These are phyloP conservation scores for Picea sitchensis DNA, from an alignment of 75 land plant genomes.

Conservation along the genomic window DNA sequence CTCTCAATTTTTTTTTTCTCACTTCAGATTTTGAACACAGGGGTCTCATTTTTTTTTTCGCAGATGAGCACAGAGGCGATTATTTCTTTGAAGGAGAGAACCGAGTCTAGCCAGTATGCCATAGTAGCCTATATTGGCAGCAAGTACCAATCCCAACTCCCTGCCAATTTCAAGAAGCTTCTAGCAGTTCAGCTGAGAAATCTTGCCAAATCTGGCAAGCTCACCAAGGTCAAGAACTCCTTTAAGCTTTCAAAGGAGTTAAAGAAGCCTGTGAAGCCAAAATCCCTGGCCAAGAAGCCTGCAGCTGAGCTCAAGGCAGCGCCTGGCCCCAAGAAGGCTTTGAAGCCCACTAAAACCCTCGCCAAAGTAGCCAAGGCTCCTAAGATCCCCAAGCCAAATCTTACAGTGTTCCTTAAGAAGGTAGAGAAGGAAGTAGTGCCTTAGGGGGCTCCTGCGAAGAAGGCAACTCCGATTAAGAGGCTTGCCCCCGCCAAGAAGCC, in stretches of 20 bases:
- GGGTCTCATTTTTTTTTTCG: not conserved
- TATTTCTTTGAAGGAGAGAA: constrained; percentile 61
- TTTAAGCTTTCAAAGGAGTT: constrained; percentile 46
- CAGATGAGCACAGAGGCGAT: constrained; percentile 85
- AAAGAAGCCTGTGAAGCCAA: constrained; percentile 11
- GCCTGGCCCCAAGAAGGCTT: constrained; percentile 12
- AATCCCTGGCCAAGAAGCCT: constrained; percentile 9
- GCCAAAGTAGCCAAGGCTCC: not conserved
- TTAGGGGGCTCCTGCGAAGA: constrained; percentile 19
- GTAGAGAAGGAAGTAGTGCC: not conserved
- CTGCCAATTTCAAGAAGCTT: constrained; percentile 72
- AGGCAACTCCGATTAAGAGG: not conserved
- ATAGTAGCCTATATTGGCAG: constrained; percentile 66
- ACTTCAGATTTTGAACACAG: not conserved
- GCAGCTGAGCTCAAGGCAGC: constrained; percentile 15
- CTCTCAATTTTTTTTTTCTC: not conserved
- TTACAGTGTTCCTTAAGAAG: not conserved
- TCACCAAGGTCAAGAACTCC: constrained; percentile 73
- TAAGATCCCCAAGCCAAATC: constrained; percentile 15
- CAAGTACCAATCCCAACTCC: constrained; percentile 49
- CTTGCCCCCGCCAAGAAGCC: constrained; percentile 2
- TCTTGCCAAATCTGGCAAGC: constrained; percentile 46
- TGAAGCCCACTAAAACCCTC: constrained; percentile 10
- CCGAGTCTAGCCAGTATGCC: constrained; percentile 84
- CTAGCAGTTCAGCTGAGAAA: constrained; percentile 58